Evolutionary conservation across 148 eudicot genomes (phyloP), one percentile per base, ranked within the genome.

Genomic region (Rhododendron kiyosumense): DNA sequence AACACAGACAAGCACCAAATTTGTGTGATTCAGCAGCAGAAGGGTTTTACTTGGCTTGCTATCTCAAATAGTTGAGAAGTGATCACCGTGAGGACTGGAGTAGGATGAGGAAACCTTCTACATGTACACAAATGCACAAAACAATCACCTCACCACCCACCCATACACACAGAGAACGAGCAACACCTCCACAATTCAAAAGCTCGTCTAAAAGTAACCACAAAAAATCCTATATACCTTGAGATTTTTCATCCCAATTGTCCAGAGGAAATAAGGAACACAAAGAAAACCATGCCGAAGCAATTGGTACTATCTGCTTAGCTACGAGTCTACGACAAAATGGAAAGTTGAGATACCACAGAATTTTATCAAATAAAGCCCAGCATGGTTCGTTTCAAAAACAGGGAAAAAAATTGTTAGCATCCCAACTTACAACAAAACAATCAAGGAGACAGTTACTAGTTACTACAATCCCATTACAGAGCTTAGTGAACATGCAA

Each of bases 381-480:
- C n/a, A 63, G n/a, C 71, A 24, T 24, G 26, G 10, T 63, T 63
- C 28, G 8, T 24, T 63, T 24, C 7, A 20, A 0, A 20, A 22
- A 52, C 5, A 52, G 18, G 4, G 0, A 18, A 54, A 54, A 54
- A 18, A 54, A 54, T 49, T 9, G 30, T 78, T 8, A 22, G 49
- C 45, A 41, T 22, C 79, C 24, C 51, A 32, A 77, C 43, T 77
- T 77, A 41, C 45, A 71, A 8, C 36, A 71, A 71, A 34, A 20
- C 24, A n/a, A 17, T 7, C 43, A 75, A 38, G 79, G 81, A 78
- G 81, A 78, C 52, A 43, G 8, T 78, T 78, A 45, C 22, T 81
- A 36, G 14, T 65, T n/a, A 67, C 13, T 32, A 63, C 76, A 82
- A 85, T 84, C 34, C 67, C 84, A 80, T 59, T 9, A 67, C n/a